phyloP scores from a whole-genome alignment of 805 yeast species.

The Nakazawaea wickerhamii region DNA sequence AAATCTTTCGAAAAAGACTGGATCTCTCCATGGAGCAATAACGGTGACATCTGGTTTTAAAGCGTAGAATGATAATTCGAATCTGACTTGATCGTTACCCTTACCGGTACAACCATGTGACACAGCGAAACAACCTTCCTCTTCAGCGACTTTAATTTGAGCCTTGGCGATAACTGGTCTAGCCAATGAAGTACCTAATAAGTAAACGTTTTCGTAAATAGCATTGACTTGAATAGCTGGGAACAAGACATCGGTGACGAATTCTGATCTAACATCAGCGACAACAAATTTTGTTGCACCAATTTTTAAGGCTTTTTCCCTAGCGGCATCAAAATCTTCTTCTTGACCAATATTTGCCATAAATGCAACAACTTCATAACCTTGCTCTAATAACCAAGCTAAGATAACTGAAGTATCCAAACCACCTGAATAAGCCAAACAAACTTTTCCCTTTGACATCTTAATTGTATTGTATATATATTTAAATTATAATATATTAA shows the following conservation, averaged over 20 bases:
- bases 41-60: conserved; percentile 94
- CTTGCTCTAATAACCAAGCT: conserved; percentile 97
- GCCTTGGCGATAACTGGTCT: conserved; percentile 99
- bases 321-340: conserved; percentile 97
- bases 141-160: conserved; percentile 93
- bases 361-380: conserved; percentile 97
- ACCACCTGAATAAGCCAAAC: conserved; percentile 99
- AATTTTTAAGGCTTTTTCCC: conserved; percentile 89
- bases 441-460: conserved; percentile 98
- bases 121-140: conserved; percentile 97
- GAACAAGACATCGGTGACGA: conserved; percentile 85
- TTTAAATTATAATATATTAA: neutral
- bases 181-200: conserved; percentile 95
- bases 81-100: conserved; percentile 99
- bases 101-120: conserved; percentile 99
- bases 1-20: conserved; percentile 87
- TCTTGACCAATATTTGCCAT: conserved; percentile 99
- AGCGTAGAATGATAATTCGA: conserved; percentile 95
- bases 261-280: conserved; percentile 92
- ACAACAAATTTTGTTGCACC: conserved; percentile 96
- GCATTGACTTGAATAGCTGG: conserved; percentile 99
- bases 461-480: conserved; percentile 9
- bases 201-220: conserved; percentile 93
- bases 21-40: conserved; percentile 99
- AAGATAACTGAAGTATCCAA: conserved; percentile 95